Evolutionary conservation across 805 yeast species (phyloP).

Genomic region (Cyberlindnera xylosilytica): DNA sequence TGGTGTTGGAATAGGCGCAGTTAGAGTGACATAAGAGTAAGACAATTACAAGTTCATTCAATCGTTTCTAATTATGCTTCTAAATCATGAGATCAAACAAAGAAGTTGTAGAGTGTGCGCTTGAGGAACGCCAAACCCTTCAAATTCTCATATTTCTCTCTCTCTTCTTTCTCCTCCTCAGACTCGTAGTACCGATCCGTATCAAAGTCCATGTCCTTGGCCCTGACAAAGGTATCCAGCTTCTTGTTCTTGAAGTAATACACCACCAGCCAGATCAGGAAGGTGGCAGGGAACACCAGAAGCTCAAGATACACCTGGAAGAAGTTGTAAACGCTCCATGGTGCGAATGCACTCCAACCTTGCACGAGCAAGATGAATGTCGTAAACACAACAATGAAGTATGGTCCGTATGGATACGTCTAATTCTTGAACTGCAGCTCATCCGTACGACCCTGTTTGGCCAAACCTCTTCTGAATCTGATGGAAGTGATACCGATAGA

Average conservation of each 20-base stretch:
- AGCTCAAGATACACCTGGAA: constrained; percentile 46
- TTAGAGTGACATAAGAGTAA: too few relatives aligned
- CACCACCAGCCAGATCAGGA: constrained; percentile 39
- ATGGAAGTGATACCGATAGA: constrained; percentile 46
- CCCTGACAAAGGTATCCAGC: constrained; percentile 38
- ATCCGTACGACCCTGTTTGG: constrained; percentile 40
- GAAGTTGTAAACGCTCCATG: constrained; percentile 40
- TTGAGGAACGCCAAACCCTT: constrained; percentile 42
- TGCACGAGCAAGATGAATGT: constrained; percentile 46
- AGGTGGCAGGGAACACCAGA: constrained; percentile 44
- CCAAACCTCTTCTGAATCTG: constrained; percentile 46
- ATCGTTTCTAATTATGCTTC: too few relatives aligned
- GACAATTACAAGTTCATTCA: too few relatives aligned
- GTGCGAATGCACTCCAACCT: constrained; percentile 50
- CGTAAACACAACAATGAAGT: constrained; percentile 41
- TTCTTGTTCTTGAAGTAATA: constrained; percentile 19
- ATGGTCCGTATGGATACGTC: constrained; percentile 52
- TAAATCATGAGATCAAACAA: constrained; percentile 15
- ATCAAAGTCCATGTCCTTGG: constrained; percentile 50
- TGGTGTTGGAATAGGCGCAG: too few relatives aligned
- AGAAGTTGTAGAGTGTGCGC: constrained; percentile 9
- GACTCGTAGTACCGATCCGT: constrained; percentile 49
- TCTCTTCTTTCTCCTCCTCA: constrained; percentile 37
- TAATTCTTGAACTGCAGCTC: constrained; percentile 43
- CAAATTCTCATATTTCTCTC: constrained; percentile 23